phyloP scores from a whole-genome alignment of 2,329 filamentous ascomycete species.

The Pseudodiploospora longispora region DNA sequence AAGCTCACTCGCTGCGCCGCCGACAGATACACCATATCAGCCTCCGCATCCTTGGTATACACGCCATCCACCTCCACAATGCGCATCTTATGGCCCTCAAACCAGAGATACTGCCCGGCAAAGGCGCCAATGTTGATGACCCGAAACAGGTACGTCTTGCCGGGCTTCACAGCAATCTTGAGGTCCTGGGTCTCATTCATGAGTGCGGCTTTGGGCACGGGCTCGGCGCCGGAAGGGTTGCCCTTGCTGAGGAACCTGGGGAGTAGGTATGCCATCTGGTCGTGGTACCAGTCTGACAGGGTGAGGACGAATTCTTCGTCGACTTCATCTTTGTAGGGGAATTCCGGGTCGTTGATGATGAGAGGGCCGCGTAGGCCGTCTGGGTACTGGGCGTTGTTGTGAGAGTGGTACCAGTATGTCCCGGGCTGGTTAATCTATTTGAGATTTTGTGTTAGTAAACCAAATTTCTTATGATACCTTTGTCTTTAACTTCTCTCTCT shows the following conservation, averaged over 20 bases:
- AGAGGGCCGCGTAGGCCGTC: constrained; percentile 60
- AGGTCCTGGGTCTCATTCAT: constrained; percentile 63
- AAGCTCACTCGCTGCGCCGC: constrained; percentile 61
- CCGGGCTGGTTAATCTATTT: constrained; percentile 55
- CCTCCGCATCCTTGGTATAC: constrained; percentile 52
- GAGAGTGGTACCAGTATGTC: constrained; percentile 75
- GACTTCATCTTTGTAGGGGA: constrained; percentile 48
- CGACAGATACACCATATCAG: constrained; percentile 57
- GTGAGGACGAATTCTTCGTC: constrained; percentile 58
- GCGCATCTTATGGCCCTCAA: constrained; percentile 58
- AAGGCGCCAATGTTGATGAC: constrained; percentile 69
- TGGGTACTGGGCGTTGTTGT: constrained; percentile 59
- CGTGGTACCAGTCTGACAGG: constrained; percentile 65
- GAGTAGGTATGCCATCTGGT: constrained; percentile 41
- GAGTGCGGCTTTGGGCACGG: constrained; percentile 59
- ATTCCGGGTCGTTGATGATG: constrained; percentile 54
- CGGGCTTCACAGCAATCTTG: constrained; percentile 51
- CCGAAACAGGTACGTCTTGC: constrained; percentile 65
- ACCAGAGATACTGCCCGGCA: constrained; percentile 57
- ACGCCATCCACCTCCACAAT: constrained; percentile 69
- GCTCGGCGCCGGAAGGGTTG: constrained; percentile 53
- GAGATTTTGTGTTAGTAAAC: no score
- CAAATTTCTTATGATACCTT: no score
- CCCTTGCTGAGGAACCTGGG: constrained; percentile 41
- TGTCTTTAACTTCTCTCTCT: no score